Percentiles rank a stretch among this genome's conserved stretches.
phyloP scores from a whole-genome alignment of 2,329 filamentous ascomycete genomes.

The Lachnellula subtilissima region DNA sequence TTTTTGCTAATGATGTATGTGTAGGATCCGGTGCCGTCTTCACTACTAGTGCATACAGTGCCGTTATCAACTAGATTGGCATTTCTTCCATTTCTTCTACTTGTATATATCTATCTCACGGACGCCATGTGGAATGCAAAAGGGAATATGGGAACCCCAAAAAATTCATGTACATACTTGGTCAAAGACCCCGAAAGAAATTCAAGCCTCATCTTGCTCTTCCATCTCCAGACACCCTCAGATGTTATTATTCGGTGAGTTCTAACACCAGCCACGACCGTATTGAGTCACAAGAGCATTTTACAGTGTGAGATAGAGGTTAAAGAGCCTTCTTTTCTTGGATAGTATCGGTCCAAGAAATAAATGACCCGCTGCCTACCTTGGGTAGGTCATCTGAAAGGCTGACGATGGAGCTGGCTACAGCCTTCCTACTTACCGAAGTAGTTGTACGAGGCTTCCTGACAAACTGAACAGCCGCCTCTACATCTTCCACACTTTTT shows the following conservation, averaged over 20 bases:
- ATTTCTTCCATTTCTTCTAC: background rate
- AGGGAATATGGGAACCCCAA: background rate
- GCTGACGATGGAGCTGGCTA: background rate
- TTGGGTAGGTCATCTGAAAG: background rate
- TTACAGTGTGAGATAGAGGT: background rate
- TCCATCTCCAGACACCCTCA: background rate
- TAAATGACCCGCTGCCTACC: background rate
- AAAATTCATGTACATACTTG: background rate
- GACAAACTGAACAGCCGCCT: background rate
- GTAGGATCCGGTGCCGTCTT: conserved; percentile 37
- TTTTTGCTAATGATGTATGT: background rate
- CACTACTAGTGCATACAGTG: conserved; percentile 35
- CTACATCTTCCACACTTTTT: background rate
- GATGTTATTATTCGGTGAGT: background rate
- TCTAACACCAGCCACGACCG: background rate
- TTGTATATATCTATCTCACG: background rate
- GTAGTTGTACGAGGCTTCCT: background rate
- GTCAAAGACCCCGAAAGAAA: background rate
- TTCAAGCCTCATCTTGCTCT: background rate
- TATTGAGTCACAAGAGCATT: background rate
- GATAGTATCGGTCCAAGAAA: background rate
- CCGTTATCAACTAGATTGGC: conserved; percentile 2
- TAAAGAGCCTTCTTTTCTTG: background rate
- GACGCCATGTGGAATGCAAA: background rate
- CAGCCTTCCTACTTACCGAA: background rate